Base-by-base conservation (phyloP, 169 alveolate species). In the Plasmodium gallinaceum region DNA sequence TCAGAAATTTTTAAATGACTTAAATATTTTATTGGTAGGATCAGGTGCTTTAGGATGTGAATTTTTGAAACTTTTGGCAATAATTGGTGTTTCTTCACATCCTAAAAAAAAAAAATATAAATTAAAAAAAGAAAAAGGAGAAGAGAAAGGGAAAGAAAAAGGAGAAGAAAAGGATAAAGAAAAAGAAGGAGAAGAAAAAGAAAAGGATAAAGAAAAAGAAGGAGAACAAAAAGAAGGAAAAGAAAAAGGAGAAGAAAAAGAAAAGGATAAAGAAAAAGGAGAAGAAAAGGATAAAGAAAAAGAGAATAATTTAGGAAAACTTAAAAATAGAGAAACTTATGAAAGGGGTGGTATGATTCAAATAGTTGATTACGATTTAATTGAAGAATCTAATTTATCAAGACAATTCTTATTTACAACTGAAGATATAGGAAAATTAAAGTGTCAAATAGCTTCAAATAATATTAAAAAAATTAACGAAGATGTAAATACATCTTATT, bases 31-130 rank as follows among this genome's bases (percentile, higher is more conserved):
- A 80, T 85, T 97, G 95, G 98, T 97, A 20, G 99, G 99, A 24
- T 98, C 99, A 60, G 99, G 99, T 6, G 99, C 99, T 24, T 94
- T 98, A 57, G 99, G 99, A 9, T 99, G 99, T 80, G 99, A 99
- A 88, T 97, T 96, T 74, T 94, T 99, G 92, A 99, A 98, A 94
- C 95, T 96, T 61, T 96, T 98, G 94, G 99, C 99, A 5, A 93
- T 98, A 24, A 95, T 98, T 97, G 99, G 99, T 5, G 92, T 98
- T 51, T 98, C 99, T 32, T 95, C 96, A 0, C 32, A 32, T 39
- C 18, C 10, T 9, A 5, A 45, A 0, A 43, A 66, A 8, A 69
- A 16, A 18, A 46, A 9, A 16, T 14, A 7, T n/a, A 22, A 22
- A 18, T 7, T 42, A 18, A 32, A 32, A 32, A 32, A 32, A 32